Evolutionary conservation across 768 basidiomycete species (phyloP).

Genomic region (Calvatia gigantea): DNA sequence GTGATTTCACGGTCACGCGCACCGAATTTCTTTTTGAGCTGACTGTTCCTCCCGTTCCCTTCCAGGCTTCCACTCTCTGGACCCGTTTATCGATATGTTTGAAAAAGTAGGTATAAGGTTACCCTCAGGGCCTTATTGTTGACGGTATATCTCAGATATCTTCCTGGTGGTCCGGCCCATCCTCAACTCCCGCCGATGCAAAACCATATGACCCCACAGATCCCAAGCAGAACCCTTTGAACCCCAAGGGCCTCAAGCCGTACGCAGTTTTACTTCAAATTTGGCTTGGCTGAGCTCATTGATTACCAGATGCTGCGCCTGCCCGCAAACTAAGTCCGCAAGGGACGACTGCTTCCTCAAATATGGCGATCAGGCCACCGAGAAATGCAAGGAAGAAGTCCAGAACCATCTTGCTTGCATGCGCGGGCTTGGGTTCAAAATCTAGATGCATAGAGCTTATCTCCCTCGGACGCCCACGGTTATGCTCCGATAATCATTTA

Average conservation of each 20-base stretch:
- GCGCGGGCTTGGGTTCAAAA: conserved; percentile 85
- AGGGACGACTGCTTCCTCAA: conserved; percentile 94
- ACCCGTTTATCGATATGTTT: conserved; percentile 31
- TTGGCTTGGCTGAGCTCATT: not conserved
- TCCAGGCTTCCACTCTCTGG: not conserved
- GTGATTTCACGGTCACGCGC: not conserved
- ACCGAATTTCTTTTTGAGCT: not conserved
- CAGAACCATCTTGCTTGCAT: conserved; percentile 87
- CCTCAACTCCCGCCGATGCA: conserved; percentile 22
- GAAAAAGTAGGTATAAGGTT: conserved; percentile 28
- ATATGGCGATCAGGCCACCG: conserved; percentile 57
- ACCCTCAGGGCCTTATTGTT: not conserved
- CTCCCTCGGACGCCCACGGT: not conserved
- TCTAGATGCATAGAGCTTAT: conserved; percentile 32
- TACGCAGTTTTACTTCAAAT: conserved; percentile 35
- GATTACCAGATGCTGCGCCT: conserved; percentile 82
- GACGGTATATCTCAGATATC: conserved; percentile 33
- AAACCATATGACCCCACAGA: conserved; percentile 68
- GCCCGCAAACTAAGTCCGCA: conserved; percentile 87
- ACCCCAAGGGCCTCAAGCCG: conserved; percentile 96
- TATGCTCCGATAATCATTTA: not conserved
- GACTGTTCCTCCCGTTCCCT: not conserved
- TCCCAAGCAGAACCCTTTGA: conserved; percentile 82
- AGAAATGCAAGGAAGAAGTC: conserved; percentile 79
- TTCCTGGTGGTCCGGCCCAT: conserved; percentile 51